phyloP scores from a whole-genome alignment of 2,329 filamentous ascomycete genomes.

The Penicillium sp. region DNA sequence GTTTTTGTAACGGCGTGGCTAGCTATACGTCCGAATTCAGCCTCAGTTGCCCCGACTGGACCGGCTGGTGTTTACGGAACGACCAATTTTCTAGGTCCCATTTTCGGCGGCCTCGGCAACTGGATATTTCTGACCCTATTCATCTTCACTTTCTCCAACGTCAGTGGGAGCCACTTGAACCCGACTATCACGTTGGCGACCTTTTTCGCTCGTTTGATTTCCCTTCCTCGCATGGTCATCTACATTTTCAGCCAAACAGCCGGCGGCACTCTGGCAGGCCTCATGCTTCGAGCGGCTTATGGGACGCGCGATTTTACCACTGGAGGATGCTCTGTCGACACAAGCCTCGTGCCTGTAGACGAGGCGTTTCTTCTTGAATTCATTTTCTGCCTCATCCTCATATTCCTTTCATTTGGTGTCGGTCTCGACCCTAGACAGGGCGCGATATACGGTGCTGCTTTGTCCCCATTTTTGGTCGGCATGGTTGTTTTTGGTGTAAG shows the following conservation, averaged over 20 bases:
- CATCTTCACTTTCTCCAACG: constrained; percentile 51
- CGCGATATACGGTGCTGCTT: constrained; percentile 49
- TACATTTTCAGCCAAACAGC: constrained; percentile 49
- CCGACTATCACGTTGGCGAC: constrained; percentile 55
- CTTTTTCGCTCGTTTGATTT: constrained; percentile 51
- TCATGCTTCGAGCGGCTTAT: constrained; percentile 36
- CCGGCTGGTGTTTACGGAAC: constrained; percentile 30
- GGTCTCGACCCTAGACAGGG: constrained; percentile 55
- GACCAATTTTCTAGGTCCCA: constrained; percentile 28
- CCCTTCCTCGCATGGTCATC: constrained; percentile 49
- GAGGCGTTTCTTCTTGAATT: constrained; percentile 52
- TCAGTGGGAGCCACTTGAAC: constrained; percentile 54
- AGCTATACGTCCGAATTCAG: constrained; percentile 5
- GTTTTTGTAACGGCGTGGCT: background rate
- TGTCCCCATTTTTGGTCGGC: constrained; percentile 52
- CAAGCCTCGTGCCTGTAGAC: constrained; percentile 33
- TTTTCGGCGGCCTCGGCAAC: constrained; percentile 42
- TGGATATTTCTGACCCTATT: constrained; percentile 44
- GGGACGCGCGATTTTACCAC: constrained; percentile 24
- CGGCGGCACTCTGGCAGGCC: constrained; percentile 48
- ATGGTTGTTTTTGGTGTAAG: constrained; percentile 38
- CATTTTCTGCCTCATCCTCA: constrained; percentile 45
- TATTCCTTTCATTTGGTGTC: constrained; percentile 54
- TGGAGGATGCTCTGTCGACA: constrained; percentile 42
- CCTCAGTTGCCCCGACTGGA: constrained; percentile 8